Evolutionary conservation across 805 yeast genomes (phyloP).

Genomic region (Kockiozyma suomiensis): DNA sequence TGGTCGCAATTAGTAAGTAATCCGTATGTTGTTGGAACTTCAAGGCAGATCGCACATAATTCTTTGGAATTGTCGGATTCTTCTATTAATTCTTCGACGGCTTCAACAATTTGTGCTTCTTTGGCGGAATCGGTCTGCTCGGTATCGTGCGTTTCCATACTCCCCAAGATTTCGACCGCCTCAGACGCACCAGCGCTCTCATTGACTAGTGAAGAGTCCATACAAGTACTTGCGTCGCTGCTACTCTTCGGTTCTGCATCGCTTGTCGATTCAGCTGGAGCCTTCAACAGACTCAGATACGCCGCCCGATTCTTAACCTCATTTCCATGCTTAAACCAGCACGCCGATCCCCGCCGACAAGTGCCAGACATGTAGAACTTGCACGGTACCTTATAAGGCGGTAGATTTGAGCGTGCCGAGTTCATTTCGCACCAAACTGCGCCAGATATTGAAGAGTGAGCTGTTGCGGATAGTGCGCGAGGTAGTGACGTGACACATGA

Average conservation of each 20-base stretch:
- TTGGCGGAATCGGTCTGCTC: too few relatives aligned
- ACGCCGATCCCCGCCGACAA: constrained; percentile 23
- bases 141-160: too few relatives aligned
- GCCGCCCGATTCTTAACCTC: background rate
- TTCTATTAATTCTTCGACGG: background rate
- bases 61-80: background rate
- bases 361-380: constrained; percentile 26
- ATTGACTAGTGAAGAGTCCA: too few relatives aligned
- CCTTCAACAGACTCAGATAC: too few relatives aligned
- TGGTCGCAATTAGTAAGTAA: constrained; percentile 22
- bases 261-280: too few relatives aligned
- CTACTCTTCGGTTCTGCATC: too few relatives aligned
- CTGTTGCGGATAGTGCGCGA: too few relatives aligned
- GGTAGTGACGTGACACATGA: too few relatives aligned
- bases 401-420: constrained; percentile 7
- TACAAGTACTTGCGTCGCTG: background rate
- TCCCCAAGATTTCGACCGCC: too few relatives aligned
- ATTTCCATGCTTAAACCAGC: constrained; percentile 30
- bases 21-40: constrained; percentile 22
- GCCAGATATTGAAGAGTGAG: too few relatives aligned
- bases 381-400: constrained; percentile 27
- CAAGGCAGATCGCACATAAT: constrained; percentile 21
- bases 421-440: background rate
- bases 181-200: too few relatives aligned
- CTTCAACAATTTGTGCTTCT: background rate